phyloP scores from a whole-genome alignment of 2,329 filamentous ascomycete genomes.

The Claviceps humidiphila region DNA sequence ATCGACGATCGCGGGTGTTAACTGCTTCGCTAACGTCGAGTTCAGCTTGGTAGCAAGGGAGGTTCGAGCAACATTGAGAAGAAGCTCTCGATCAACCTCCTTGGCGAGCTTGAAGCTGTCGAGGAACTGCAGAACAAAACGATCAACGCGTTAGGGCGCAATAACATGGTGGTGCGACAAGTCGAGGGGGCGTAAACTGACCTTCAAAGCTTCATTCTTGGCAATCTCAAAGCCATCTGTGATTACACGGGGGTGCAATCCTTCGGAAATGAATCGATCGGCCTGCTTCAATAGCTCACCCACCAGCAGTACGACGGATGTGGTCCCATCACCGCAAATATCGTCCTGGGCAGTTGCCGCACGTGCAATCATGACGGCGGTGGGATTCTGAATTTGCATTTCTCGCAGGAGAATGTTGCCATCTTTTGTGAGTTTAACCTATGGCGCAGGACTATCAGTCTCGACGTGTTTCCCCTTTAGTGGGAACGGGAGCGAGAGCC shows the following conservation, averaged over 20 bases:
- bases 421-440: conserved; percentile 99
- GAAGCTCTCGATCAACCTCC: conserved; percentile 83
- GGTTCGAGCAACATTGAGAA: conserved; percentile 85
- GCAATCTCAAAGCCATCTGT: conserved; percentile 97
- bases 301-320: conserved; percentile 86
- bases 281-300: conserved; percentile 97
- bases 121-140: conserved; percentile 53
- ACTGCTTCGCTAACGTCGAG: conserved; percentile 70
- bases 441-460: conserved; percentile 15
- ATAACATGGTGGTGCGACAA: background rate
- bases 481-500: conserved; percentile 14
- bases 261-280: conserved; percentile 88
- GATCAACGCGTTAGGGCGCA: background rate
- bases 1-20: conserved; percentile 92
- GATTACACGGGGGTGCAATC: conserved; percentile 91
- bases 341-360: conserved; percentile 96
- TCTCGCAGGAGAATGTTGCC: conserved; percentile 72
- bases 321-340: conserved; percentile 95
- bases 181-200: conserved; percentile 20
- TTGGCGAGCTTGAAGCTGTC: conserved; percentile 83
- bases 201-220: conserved; percentile 83
- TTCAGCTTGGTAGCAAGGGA: conserved; percentile 95
- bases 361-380: conserved; percentile 70
- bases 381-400: conserved; percentile 97
- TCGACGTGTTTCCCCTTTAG: conserved; percentile 13